These are phyloP conservation scores for Monilinia fructicola DNA, from an alignment of 2,329 filamentous ascomycete genomes.

Conservation along the genomic window DNA sequence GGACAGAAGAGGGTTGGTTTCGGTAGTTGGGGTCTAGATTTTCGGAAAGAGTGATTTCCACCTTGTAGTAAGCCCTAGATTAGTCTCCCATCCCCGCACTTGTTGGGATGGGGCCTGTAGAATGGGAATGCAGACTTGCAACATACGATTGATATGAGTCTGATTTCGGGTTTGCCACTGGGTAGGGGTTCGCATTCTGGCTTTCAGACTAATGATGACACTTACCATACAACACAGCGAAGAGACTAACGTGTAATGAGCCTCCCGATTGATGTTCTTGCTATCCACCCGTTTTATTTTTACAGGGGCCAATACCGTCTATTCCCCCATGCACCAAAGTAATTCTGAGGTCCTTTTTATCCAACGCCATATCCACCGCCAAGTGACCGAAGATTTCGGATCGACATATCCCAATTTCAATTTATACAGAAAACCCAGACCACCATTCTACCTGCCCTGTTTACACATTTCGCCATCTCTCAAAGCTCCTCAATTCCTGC, in stretches of 20 bases:
- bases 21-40: neutral
- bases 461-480: neutral
- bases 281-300: neutral
- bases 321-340: neutral
- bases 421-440: neutral
- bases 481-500: conserved; percentile 18
- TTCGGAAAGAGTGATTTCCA: neutral
- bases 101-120: neutral
- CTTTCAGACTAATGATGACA: neutral
- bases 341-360: neutral
- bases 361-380: neutral
- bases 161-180: neutral
- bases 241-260: neutral
- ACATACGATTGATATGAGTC: neutral
- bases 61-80: neutral
- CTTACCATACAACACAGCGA: neutral
- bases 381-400: neutral
- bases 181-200: neutral
- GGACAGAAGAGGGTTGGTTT: neutral
- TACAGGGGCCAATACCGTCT: neutral
- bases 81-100: neutral
- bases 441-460: neutral
- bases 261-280: neutral
- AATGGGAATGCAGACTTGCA: neutral
- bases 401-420: neutral